These are phyloP conservation scores for Wilhelminamyces savonicus DNA, from an alignment of 805 yeast species.

Conservation along the genomic window DNA sequence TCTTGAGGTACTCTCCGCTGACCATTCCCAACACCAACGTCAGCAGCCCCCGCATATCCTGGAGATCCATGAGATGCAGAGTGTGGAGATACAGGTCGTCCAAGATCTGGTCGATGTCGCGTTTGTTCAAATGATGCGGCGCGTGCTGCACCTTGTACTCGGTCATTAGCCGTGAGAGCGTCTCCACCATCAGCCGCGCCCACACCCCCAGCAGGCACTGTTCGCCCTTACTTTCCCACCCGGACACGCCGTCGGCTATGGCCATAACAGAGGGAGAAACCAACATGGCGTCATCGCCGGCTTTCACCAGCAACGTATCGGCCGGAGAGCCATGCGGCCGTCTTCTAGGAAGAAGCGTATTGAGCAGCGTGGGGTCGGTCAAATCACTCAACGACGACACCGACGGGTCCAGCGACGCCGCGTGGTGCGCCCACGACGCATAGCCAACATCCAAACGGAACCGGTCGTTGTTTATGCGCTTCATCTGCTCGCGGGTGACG, in stretches of 20 bases:
- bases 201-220: conserved; percentile 43
- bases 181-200: conserved; percentile 48
- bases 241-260: conserved; percentile 53
- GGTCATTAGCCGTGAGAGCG: conserved; percentile 39
- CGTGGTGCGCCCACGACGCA: conserved; percentile 45
- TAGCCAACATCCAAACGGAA: conserved; percentile 39
- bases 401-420: conserved; percentile 28
- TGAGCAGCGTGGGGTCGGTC: conserved; percentile 41
- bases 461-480: conserved; percentile 23
- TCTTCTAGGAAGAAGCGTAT: conserved; percentile 41
- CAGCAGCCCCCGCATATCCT: conserved; percentile 42
- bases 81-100: conserved; percentile 45
- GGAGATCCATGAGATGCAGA: conserved; percentile 44
- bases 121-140: conserved; percentile 30
- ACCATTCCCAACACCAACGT: conserved; percentile 44
- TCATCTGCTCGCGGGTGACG: conserved; percentile 34
- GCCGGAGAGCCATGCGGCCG: conserved; percentile 47
- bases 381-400: conserved; percentile 46
- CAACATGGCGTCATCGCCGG: conserved; percentile 55
- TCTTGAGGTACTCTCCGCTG: conserved; percentile 39
- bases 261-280: conserved; percentile 47
- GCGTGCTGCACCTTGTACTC: conserved; percentile 36
- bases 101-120: conserved; percentile 37
- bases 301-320: conserved; percentile 46
- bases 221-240: conserved; percentile 41